These are phyloP conservation scores for Lumnitzera littorea DNA, from an alignment of 345 rosid species.

Conservation along the genomic window DNA sequence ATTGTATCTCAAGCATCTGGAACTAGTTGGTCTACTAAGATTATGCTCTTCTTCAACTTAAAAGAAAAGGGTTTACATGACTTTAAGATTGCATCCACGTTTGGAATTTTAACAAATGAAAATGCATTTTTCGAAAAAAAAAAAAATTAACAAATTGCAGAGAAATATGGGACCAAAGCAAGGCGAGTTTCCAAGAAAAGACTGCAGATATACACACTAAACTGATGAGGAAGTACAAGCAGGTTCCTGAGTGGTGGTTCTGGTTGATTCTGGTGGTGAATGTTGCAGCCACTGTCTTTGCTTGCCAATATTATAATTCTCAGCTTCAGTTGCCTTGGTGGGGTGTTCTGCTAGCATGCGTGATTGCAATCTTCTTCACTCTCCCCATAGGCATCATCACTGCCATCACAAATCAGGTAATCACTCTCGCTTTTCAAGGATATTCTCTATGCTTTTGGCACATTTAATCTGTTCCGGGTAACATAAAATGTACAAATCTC, in stretches of 20 bases:
- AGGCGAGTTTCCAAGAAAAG: slow-evolving; percentile 57
- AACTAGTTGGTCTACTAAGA: no score
- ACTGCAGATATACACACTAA: slow-evolving; percentile 65
- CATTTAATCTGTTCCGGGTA: no score
- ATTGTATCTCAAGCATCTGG: no score
- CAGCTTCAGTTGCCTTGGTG: slow-evolving; percentile 99
- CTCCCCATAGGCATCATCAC: slow-evolving; percentile 95
- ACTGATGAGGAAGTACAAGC: slow-evolving; percentile 69
- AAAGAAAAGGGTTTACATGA: no score
- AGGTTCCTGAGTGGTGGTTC: slow-evolving; percentile 97
- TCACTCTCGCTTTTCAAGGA: background rate
- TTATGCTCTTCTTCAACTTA: no score
- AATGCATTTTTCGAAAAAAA: no score
- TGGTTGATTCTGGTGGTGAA: slow-evolving; percentile 55
- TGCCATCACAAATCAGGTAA: slow-evolving; percentile 92
- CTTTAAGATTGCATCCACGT: no score
- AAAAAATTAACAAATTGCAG: slow-evolving; percentile 19
- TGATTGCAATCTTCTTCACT: slow-evolving; percentile 70
- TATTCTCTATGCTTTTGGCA: no score
- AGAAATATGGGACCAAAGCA: slow-evolving; percentile 90
- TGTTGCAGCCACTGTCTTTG: slow-evolving; percentile 55
- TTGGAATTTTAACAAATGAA: no score
- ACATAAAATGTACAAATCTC: no score
- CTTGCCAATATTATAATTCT: slow-evolving; percentile 77
- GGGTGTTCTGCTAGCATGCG: slow-evolving; percentile 91